Evolutionary conservation across 2,329 filamentous ascomycete genomes (phyloP), one percentile per base, ranked within the genome.

Genomic region (Didymella lethalis): DNA sequence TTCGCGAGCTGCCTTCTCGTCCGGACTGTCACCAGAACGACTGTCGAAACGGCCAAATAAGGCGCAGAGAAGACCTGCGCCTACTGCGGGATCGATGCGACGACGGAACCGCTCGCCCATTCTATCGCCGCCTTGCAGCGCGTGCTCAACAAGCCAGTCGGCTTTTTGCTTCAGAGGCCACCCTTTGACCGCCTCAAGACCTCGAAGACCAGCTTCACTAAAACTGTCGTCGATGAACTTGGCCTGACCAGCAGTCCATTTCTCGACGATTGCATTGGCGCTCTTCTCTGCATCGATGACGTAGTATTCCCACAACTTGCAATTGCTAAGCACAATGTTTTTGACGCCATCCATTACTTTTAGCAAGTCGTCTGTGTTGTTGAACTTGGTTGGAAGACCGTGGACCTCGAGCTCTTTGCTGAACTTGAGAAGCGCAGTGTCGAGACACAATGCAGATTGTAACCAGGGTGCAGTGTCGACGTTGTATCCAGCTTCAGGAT

Each of bases 401-500:
- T 93, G 80, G 46, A 85, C 81, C 45, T 83, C 79, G n/a, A 92
- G 80, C 7, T 88, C 81, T 26, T 83, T 79, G 61, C 89, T 83
- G 71, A 86, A 91, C 51, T 86, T 78, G 51, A 90, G 75, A n/a
- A 98, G 80, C 32, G 88, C 88, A 40, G 83, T 86, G 70, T 96
- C 88, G n/a, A 98, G 82, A 59, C 92, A 90, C 16, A 97, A 81
- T 4, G 87, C 86, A 43, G 86, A 78, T 66, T 84, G 81, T 38
- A 89, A 76, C 82, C 86, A 87, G 10, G 95, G 95, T 0, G 95
- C 93, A 0, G 94, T 98, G 40, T 88, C 88, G 64, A 97, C 82
- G 75, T 96, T 99, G 83, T 99, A 99, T 16, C 95, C 95, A 44
- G 93, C 90, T 69, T 99, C 95, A 0, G 96, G 95, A 72, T 99